Evolutionary conservation across 129 eudicot species (phyloP), one percentile per base, ranked within the genome.

Genomic region (Helianthus annuus): DNA sequence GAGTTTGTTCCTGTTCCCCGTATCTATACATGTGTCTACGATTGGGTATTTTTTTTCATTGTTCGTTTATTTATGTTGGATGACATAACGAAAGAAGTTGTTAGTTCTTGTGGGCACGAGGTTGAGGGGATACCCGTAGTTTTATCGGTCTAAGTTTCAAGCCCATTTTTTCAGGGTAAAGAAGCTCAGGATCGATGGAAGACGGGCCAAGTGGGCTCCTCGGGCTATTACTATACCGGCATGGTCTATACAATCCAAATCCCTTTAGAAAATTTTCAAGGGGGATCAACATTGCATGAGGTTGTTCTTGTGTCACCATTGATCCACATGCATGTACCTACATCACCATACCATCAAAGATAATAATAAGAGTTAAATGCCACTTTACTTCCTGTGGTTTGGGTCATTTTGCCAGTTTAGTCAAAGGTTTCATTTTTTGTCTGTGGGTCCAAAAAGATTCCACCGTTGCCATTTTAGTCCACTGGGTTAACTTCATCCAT

Each of bases 301-400:
- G 99, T 76, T 95, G 97, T 84, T 95, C 99, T 66, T 84, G 96
- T 9, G 96, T 95, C 64, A 95, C 97, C 88, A 95, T 77, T 66
- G 99, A 95, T 81, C 99, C 99, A 67, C 99, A 95, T 19, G 85
- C 80, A 29, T 86, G 99, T 55, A 95, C 99, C 99, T 95, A 57
- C 29, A 40, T 39, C 55, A 40, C 10, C 32, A 55, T 17, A 16
- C 10, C 29, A 16, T 55, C 13, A 55, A n/a, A 55, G 11, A 44
- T 14, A n/a, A 4, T 3, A 32, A 4, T n/a, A n/a, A n/a, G n/a
- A n/a, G n/a, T n/a, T n/a, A n/a, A n/a, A n/a, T n/a, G n/a, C n/a
- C n/a, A n/a, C n/a, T n/a, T n/a, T n/a, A n/a, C n/a, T n/a, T n/a
- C n/a, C n/a, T n/a, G n/a, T n/a, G n/a, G n/a, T n/a, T n/a, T n/a